Evolutionary conservation across 2,329 filamentous ascomycete genomes (phyloP).

Genomic region (Penicillium sp.): DNA sequence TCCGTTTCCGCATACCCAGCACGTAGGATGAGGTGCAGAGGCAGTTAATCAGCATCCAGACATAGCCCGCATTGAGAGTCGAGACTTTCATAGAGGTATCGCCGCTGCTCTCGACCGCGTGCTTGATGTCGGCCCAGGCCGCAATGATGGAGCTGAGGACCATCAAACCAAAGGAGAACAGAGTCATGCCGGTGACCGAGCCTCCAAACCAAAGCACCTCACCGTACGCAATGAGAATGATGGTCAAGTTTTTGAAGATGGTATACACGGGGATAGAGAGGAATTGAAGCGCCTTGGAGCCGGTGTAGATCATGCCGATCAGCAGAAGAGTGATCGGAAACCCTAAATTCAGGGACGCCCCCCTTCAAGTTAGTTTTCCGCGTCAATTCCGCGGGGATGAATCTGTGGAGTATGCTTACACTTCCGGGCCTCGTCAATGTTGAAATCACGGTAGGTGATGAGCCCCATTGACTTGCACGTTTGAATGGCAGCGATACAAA

Average conservation of each 20-base stretch:
- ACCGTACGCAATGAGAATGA: slow-evolving; percentile 96
- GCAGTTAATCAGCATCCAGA: slow-evolving; percentile 98
- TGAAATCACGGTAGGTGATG: slow-evolving; percentile 80
- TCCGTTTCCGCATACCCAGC: slow-evolving; percentile 92
- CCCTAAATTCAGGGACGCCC: slow-evolving; percentile 60
- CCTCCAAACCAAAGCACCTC: slow-evolving; percentile 98
- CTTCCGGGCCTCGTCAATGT: slow-evolving; percentile 80
- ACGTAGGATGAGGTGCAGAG: slow-evolving; percentile 88
- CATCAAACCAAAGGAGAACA: slow-evolving; percentile 95
- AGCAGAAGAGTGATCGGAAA: slow-evolving; percentile 93
- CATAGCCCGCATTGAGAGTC: slow-evolving; percentile 87
- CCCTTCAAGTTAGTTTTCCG: slow-evolving; percentile 1
- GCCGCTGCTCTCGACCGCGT: slow-evolving; percentile 62
- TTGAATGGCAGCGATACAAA: slow-evolving; percentile 80
- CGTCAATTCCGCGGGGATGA: not conserved
- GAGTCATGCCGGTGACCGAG: slow-evolving; percentile 75
- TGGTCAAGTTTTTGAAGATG: slow-evolving; percentile 99
- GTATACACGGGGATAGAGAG: slow-evolving; percentile 98
- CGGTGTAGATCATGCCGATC: slow-evolving; percentile 98
- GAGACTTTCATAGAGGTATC: slow-evolving; percentile 71
- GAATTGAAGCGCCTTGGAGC: slow-evolving; percentile 90
- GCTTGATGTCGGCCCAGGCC: slow-evolving; percentile 94
- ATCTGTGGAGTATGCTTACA: slow-evolving; percentile 56
- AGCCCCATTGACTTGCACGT: slow-evolving; percentile 72
- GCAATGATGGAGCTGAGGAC: slow-evolving; percentile 90